phyloP scores from a whole-genome alignment of 257 asterid species.

The Pogostemon cablin region DNA sequence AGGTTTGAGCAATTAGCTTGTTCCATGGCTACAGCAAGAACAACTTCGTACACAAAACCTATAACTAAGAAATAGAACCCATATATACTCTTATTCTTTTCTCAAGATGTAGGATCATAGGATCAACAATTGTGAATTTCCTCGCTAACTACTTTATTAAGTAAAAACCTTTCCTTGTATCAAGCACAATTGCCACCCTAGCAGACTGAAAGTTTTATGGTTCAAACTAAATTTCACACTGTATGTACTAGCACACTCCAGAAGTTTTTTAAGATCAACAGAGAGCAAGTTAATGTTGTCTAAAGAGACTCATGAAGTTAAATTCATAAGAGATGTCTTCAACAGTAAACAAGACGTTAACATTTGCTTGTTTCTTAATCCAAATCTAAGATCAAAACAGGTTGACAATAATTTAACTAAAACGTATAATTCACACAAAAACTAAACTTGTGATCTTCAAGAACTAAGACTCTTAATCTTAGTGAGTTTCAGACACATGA shows the following conservation, averaged over 20 bases:
- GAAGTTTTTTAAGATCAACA: background rate
- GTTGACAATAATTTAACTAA: background rate
- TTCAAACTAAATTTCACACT: too few species aligned
- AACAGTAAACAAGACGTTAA: background rate
- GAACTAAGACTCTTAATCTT: background rate
- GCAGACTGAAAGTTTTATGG: too few species aligned
- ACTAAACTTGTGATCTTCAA: slow-evolving; percentile 1
- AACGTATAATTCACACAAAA: background rate
- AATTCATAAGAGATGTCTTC: background rate
- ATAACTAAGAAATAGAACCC: background rate
- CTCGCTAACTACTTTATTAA: background rate
- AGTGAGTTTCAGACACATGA: background rate
- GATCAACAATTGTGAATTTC: background rate
- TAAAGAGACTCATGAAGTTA: too few species aligned
- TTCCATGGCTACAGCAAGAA: too few species aligned
- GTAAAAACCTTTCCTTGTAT: slow-evolving; percentile 16
- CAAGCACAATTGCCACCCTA: background rate
- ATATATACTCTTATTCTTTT: background rate
- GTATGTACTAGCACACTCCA: background rate
- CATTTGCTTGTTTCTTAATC: background rate
- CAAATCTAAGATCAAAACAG: too few species aligned
- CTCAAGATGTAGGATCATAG: background rate
- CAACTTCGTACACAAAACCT: too few species aligned
- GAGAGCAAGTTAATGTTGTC: too few species aligned
- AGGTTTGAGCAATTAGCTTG: too few species aligned